These are phyloP conservation scores for Uncinocarpus reesii DNA, from an alignment of 2,329 filamentous ascomycete genomes.

Conservation along the genomic window DNA sequence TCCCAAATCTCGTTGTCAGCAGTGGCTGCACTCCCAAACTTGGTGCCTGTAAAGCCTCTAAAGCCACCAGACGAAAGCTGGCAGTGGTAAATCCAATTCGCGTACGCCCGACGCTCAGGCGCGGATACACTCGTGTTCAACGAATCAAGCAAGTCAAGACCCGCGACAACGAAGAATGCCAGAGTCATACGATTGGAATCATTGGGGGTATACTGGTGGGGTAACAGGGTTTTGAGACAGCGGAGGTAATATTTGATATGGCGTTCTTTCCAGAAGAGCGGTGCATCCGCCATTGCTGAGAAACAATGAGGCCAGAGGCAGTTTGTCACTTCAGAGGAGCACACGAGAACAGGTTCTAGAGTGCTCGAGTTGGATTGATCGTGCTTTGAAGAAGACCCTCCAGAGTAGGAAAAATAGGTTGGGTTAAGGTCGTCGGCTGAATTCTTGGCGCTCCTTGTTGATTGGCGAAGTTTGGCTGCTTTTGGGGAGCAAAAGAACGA, in stretches of 20 bases:
- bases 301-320: no score
- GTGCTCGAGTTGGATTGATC: no score
- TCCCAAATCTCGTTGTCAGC: constrained; percentile 52
- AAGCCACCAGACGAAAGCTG: constrained; percentile 84
- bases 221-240: constrained; percentile 72
- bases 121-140: constrained; percentile 42
- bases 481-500: no score
- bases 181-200: constrained; percentile 87
- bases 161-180: constrained; percentile 78
- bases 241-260: constrained; percentile 91
- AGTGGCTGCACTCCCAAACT: constrained; percentile 40
- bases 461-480: no score
- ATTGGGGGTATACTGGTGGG: constrained; percentile 71
- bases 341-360: no score
- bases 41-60: constrained; percentile 66
- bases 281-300: constrained; percentile 25
- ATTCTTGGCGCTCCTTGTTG: no score
- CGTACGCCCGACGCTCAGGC: constrained; percentile 47
- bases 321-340: no score
- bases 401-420: no score
- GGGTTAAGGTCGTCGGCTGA: no score
- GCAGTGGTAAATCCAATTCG: constrained; percentile 72
- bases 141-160: constrained; percentile 66
- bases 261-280: constrained; percentile 40
- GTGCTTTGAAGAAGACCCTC: no score